Evolutionary conservation across 306 rosid genomes (phyloP).

Genomic region (Purshia tridentata): DNA sequence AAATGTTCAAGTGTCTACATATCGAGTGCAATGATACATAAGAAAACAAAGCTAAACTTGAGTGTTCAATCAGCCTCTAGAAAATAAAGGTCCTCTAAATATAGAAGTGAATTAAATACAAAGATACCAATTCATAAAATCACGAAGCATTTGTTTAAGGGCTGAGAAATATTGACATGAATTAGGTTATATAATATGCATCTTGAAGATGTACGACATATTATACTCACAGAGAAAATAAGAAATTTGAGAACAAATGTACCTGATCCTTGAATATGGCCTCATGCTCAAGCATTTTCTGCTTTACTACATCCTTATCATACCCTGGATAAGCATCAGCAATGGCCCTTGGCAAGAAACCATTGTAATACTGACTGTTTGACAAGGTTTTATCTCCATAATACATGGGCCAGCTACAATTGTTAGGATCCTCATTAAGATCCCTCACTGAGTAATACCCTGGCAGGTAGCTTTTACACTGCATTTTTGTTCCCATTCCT

Average conservation of each 20-base stretch:
- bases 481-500: constrained; percentile 99
- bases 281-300: constrained; percentile 86
- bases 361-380: constrained; percentile 66
- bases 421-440: constrained; percentile 93
- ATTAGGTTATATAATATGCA: constrained; percentile 18
- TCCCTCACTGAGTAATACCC: constrained; percentile 87
- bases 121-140: constrained; percentile 21
- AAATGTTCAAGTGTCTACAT: constrained; percentile 15
- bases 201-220: constrained; percentile 16
- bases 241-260: constrained; percentile 15
- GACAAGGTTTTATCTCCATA: constrained; percentile 62
- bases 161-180: constrained; percentile 13
- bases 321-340: constrained; percentile 50
- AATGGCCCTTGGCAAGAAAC: constrained; percentile 44
- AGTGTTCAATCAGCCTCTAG: constrained; percentile 11
- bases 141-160: constrained; percentile 9
- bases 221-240: constrained; percentile 1
- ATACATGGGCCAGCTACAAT: constrained; percentile 77
- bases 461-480: constrained; percentile 58
- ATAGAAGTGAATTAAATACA: background rate
- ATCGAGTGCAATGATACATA: background rate
- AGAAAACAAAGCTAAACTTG: constrained; percentile 13
- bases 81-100: constrained; percentile 6
- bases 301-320: constrained; percentile 79
- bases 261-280: constrained; percentile 84